phyloP scores from a whole-genome alignment of 805 yeast species.

The Candida nanaspora region DNA sequence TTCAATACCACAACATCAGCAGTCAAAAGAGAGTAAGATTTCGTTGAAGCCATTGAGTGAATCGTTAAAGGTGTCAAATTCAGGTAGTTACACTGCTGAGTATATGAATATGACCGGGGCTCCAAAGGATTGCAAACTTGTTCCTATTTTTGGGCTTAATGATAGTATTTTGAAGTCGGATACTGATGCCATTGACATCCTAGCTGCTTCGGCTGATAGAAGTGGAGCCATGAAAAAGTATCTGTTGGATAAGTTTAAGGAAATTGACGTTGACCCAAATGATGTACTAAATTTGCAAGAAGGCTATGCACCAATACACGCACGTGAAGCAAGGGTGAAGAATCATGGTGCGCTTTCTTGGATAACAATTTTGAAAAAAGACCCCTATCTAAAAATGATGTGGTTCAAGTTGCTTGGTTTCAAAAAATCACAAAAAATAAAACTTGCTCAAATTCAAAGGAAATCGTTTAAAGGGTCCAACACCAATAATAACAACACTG shows the following conservation, averaged over 20 bases:
- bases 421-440: conserved; percentile 9
- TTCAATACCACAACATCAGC: neutral
- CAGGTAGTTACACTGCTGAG: no score
- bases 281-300: conserved; percentile 35
- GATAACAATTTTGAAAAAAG: conserved; percentile 40
- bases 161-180: neutral
- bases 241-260: neutral
- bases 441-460: neutral
- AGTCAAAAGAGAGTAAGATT: no score
- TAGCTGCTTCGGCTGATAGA: no score
- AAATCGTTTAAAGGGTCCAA: conserved; percentile 1
- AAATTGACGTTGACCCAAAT: conserved; percentile 14
- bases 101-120: no score
- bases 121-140: neutral
- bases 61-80: no score
- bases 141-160: neutral
- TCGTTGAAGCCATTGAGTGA: no score
- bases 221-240: neutral
- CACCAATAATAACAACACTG: no score
- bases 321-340: conserved; percentile 32
- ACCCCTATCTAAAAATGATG: conserved; percentile 29
- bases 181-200: no score
- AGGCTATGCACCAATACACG: conserved; percentile 35
- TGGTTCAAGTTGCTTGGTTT: conserved; percentile 22
- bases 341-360: conserved; percentile 49